Conservation (phyloP, 441 rosid genomes). For the Biscutella auriculata region DNA sequence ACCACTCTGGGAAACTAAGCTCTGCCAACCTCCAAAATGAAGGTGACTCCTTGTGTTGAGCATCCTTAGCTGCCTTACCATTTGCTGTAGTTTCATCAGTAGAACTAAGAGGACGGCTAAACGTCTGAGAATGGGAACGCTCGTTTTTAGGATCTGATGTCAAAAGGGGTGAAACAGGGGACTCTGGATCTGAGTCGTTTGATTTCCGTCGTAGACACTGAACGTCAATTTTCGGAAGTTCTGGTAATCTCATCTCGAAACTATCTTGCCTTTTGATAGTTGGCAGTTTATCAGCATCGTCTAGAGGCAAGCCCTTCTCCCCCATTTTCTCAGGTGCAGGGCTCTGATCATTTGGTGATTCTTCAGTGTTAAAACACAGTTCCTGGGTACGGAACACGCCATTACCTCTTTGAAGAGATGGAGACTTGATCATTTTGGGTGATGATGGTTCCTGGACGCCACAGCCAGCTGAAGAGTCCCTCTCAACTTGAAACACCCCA, state of each 20-base stretch:
- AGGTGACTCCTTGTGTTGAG: slow-evolving; percentile 46
- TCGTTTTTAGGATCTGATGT: slow-evolving; percentile 95
- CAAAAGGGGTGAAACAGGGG: slow-evolving; percentile 93
- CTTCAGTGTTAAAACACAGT: slow-evolving; percentile 43
- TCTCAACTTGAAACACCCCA: slow-evolving; percentile 63
- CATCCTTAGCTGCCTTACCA: slow-evolving; percentile 38
- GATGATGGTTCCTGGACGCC: slow-evolving; percentile 79
- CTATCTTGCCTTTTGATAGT: slow-evolving; percentile 82
- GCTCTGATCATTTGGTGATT: slow-evolving; percentile 55
- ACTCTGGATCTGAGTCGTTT: slow-evolving; percentile 84
- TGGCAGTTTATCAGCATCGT: slow-evolving; percentile 59
- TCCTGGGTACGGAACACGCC: slow-evolving; percentile 48
- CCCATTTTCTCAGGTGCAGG: slow-evolving; percentile 59
- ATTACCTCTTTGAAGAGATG: slow-evolving; percentile 84
- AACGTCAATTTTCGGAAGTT: slow-evolving; percentile 79
- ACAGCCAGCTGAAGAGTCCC: slow-evolving; percentile 72
- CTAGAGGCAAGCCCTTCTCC: slow-evolving; percentile 51
- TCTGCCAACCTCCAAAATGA: slow-evolving; percentile 88
- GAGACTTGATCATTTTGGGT: slow-evolving; percentile 73
- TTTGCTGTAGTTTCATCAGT: slow-evolving; percentile 47
- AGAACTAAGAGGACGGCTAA: slow-evolving; percentile 73
- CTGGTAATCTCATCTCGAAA: slow-evolving; percentile 86
- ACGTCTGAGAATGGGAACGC: slow-evolving; percentile 95
- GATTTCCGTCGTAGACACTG: slow-evolving; percentile 46
- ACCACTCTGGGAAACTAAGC: slow-evolving; percentile 95